Base-by-base conservation (phyloP, 768 basidiomycete species). In the Tulasnella sp. region DNA sequence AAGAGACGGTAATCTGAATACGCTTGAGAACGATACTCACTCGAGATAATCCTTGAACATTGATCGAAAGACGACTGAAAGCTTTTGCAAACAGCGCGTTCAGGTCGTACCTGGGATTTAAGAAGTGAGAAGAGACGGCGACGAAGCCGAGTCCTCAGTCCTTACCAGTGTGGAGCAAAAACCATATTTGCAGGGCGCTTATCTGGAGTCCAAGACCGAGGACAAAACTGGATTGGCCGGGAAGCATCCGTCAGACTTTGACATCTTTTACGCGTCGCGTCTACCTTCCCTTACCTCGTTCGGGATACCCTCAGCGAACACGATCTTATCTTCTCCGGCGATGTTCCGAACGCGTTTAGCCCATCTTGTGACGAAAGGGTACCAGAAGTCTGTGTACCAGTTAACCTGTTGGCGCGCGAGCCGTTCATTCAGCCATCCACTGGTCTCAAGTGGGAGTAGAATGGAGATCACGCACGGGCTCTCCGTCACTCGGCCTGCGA, bases 11-110 rank as follows among this genome's bases (percentile, higher is more conserved):
- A 54, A 24, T n/a, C 54, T 14, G 24, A n/a, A 50, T 50, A 50
- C n/a, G 14, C 12, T 1, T 14, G 7, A n/a, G 7, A 60, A 31
- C n/a, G 18, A 34, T 16, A 85, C 90, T 60, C 84, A 97, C 96
- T 85, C 94, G 88, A 0, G 97, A 93, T 20, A 98, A 86, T 0
- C 94, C 96, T 87, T 98, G 97, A 0, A 99, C 96, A 84, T 99
- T 97, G 64, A 96, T 94, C 0, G 92, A 92, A 85, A 98, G 94
- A 83, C 94, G 90, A 0, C 94, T 92, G 82, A 95, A 95, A 2
- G 90, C 89, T 85, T 98, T 98, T 37, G 87, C 86, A 86, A 98
- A 99, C 9, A 99, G 88, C 11, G 92, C 91, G 79, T 96, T 93
- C 8, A 99, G 89, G 84, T 99, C 97, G 83, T 99, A 99, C 94